phyloP scores from a whole-genome alignment of 2,329 filamentous ascomycete genomes.

The Botryotinia narcissicola region DNA sequence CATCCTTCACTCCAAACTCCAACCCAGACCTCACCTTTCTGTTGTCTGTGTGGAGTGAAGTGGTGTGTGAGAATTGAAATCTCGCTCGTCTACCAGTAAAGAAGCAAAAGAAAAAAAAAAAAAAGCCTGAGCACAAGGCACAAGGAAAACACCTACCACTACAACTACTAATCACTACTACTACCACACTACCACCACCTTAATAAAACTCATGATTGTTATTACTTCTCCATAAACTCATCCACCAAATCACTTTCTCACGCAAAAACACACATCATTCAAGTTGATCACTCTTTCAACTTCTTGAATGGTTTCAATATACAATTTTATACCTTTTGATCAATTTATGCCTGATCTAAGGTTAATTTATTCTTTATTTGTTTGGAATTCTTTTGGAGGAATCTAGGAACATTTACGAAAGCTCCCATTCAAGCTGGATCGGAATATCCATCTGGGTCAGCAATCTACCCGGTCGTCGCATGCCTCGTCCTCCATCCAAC shows the following conservation, averaged over 20 bases:
- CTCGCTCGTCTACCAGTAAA: background rate
- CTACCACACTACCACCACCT: background rate
- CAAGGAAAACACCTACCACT: background rate
- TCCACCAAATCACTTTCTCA: background rate
- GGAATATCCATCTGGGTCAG: conserved; percentile 39
- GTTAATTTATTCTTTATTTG: background rate
- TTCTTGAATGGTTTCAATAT: conserved; percentile 17
- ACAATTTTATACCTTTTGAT: background rate
- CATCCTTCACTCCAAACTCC: background rate
- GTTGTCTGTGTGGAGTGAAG: background rate
- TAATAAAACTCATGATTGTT: background rate
- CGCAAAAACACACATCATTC: background rate
- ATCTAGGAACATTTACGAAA: conserved; percentile 14
- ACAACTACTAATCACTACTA: background rate
- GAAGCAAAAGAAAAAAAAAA: background rate
- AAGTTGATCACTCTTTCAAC: conserved; percentile 20
- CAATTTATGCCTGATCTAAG: conserved; percentile 11
- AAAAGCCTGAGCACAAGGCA: conserved; percentile 9
- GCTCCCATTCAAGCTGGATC: conserved; percentile 35
- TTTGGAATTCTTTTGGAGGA: background rate
- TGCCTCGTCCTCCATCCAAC: conserved; percentile 38
- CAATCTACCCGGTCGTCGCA: conserved; percentile 33
- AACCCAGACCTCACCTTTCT: background rate
- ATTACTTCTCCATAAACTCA: background rate
- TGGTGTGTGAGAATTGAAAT: background rate